Conservation (phyloP, 2,329 filamentous ascomycete species). For the Ophiostoma quercus region DNA sequence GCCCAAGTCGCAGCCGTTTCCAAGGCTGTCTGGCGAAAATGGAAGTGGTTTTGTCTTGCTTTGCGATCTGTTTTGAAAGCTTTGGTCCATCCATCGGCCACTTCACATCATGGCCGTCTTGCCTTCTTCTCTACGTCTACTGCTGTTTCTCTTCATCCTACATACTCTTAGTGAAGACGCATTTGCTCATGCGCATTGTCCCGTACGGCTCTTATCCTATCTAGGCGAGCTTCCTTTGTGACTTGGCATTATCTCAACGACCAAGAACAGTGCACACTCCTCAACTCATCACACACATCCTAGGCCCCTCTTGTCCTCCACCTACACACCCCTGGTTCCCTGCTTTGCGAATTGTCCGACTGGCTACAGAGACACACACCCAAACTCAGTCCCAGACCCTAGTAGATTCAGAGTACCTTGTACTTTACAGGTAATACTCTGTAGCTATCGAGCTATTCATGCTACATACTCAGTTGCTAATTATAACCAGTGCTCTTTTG, state of each 20-base stretch:
- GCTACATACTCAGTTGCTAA: not conserved
- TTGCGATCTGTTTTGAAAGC: too few relatives aligned
- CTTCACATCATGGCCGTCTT: not conserved
- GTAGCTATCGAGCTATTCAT: not conserved
- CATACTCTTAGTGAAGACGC: not conserved
- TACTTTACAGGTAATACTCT: too few relatives aligned
- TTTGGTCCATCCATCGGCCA: too few relatives aligned
- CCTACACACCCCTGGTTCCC: constrained; percentile 18
- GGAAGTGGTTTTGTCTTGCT: too few relatives aligned
- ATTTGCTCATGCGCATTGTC: not conserved
- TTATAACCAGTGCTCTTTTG: not conserved
- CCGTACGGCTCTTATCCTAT: constrained; percentile 1
- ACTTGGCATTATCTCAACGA: not conserved
- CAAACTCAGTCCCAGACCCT: not conserved
- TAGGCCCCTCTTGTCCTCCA: constrained; percentile 3
- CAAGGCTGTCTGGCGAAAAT: too few relatives aligned
- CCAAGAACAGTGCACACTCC: not conserved
- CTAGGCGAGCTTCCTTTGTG: not conserved
- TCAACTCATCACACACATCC: constrained; percentile 10
- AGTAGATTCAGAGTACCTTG: not conserved
- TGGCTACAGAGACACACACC: constrained; percentile 18
- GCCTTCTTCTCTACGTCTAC: not conserved
- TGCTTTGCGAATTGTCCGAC: constrained; percentile 22
- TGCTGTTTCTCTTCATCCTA: not conserved
- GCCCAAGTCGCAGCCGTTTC: too few relatives aligned